Base-by-base conservation (phyloP, 352 stramenopile species). In the Globisporangium splendens region DNA sequence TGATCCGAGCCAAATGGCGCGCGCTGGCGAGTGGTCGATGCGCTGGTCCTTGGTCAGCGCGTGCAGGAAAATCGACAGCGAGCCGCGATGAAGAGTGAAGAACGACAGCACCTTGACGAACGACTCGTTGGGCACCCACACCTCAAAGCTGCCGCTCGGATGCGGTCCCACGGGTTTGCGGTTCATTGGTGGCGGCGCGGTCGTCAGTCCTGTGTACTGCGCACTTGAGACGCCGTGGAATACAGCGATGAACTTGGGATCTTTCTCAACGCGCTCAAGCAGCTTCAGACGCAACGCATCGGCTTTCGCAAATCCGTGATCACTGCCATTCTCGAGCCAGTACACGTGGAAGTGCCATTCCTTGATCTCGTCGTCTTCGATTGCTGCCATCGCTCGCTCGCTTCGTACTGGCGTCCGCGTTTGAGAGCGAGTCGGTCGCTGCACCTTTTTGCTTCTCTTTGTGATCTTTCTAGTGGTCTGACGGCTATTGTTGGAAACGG, bases 291-390 rank as follows among this genome's bases (percentile, higher is more conserved):
- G 76, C 35, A 90, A 59, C 41, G 66, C 61, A n/a, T 73, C 59
- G 1, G 78, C 83, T 28, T 86, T 70, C 28, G 65, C 61, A 20
- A 61, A 72, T 39, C 59, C 75, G 28, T 55, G 54, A 52, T 75
- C 57, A 55, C 74, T 88, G 49, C 46, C 47, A 8, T 49, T 75
- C 48, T 71, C 71, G 59, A 75, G 83, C 65, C 68, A 90, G 66
- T 81, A 92, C 22, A 73, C 72, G 64, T 92, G 83, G 61, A 92
- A 91, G 50, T 90, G 83, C 73, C 76, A 92, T 49, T 92, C 83
- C 57, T 84, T 79, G 60, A 88, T 72, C 35, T 55, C 43, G 8
- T 46, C 62, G 39, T 58, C 56, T 31, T 31, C 24, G 5, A 31
- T 31, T 31, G 24, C 24, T 31, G 24, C 24, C 24, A 31, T 2